Percentiles rank a stretch among this genome's conserved stretches.
Evolutionary conservation across 2,329 filamentous ascomycete genomes (phyloP).

Genomic region (Xylaria sp.): DNA sequence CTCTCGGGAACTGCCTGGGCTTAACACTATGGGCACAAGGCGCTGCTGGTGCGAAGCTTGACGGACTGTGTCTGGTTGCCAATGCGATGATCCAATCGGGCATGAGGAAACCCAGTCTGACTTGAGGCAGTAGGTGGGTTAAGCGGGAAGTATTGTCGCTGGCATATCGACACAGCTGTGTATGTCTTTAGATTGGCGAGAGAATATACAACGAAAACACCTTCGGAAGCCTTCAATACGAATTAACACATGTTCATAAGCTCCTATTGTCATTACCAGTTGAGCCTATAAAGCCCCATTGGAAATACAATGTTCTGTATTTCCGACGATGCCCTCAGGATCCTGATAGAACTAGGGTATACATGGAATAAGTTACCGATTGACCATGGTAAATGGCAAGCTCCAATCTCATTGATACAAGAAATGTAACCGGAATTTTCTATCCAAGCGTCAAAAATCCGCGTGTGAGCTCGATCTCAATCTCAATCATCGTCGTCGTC

Average conservation of each 20-base stretch:
- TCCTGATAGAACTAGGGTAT: neutral
- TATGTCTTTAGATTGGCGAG: neutral
- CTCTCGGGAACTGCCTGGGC: conserved; percentile 76
- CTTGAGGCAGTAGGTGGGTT: conserved; percentile 38
- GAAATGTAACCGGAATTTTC: conserved; percentile 4
- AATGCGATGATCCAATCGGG: conserved; percentile 42
- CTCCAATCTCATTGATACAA: neutral
- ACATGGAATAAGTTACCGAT: neutral
- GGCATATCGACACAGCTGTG: neutral
- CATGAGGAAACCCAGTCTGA: conserved; percentile 40
- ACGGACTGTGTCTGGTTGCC: conserved; percentile 49
- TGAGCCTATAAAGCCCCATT: neutral
- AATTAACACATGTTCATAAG: neutral
- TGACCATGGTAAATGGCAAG: neutral
- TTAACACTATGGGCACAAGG: conserved; percentile 76
- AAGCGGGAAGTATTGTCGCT: conserved; percentile 24
- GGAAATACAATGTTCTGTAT: neutral
- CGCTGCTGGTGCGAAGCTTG: conserved; percentile 64
- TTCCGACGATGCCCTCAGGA: neutral
- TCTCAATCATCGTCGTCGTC: conserved; percentile 70
- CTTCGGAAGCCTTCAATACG: neutral
- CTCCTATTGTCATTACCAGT: neutral
- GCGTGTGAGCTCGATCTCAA: conserved; percentile 9
- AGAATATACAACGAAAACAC: neutral
- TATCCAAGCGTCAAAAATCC: neutral